phyloP scores from a whole-genome alignment of 108 stramenopile genomes.

The Phaeodactylum tricornutum region DNA sequence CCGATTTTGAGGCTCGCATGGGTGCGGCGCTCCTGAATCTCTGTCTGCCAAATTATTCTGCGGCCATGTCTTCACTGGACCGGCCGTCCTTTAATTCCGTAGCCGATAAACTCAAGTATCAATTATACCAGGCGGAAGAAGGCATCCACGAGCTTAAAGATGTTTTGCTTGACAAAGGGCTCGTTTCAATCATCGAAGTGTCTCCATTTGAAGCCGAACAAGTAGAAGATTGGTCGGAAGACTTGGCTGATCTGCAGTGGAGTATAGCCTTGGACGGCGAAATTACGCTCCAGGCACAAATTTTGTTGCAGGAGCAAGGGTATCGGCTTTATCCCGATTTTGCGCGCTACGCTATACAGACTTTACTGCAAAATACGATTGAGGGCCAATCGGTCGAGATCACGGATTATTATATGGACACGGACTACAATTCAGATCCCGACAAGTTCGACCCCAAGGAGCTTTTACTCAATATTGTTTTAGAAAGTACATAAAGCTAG shows the following conservation, averaged over 20 bases:
- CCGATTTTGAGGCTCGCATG: slow-evolving; percentile 31
- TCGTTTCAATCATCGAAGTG: slow-evolving; percentile 11
- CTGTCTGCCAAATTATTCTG: too few relatives aligned
- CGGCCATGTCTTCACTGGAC: neutral
- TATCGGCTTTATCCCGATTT: slow-evolving; percentile 69
- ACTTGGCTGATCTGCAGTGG: slow-evolving; percentile 37
- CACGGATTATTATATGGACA: slow-evolving; percentile 82
- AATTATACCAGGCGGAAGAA: neutral
- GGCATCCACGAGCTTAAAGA: neutral
- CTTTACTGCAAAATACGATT: slow-evolving; percentile 8
- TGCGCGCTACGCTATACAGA: slow-evolving; percentile 24
- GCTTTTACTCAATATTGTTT: slow-evolving; percentile 59
- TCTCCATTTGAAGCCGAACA: slow-evolving; percentile 16
- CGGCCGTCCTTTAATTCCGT: neutral
- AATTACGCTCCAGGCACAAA: slow-evolving; percentile 51
- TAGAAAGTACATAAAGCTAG: too few relatives aligned
- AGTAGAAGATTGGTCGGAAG: slow-evolving; percentile 22
- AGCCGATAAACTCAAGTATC: neutral
- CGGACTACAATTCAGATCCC: slow-evolving; percentile 75
- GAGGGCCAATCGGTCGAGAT: slow-evolving; percentile 18
- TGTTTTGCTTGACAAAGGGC: neutral
- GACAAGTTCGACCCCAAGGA: slow-evolving; percentile 79
- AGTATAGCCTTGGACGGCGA: slow-evolving; percentile 66
- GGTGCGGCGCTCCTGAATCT: slow-evolving; percentile 29
- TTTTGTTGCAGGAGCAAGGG: slow-evolving; percentile 75